phyloP scores from a whole-genome alignment of 2,329 filamentous ascomycete species.

The Geoglossum cookeanum region DNA sequence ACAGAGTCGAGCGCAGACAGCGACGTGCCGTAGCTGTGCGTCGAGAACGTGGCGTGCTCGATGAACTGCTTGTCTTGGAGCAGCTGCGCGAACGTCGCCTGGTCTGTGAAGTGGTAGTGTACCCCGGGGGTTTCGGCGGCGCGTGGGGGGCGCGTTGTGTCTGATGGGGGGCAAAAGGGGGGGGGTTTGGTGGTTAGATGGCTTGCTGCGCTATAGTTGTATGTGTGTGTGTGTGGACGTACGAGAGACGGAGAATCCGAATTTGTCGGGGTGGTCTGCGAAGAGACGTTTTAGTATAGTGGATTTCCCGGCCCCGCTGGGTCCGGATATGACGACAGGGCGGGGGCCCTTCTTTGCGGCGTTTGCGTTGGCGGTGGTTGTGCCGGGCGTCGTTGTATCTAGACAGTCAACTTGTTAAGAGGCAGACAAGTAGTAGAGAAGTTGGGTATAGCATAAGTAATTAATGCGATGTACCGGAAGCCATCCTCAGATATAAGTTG shows the following conservation, averaged over 20 bases:
- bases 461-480: no score
- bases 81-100: conserved; percentile 46
- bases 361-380: background rate
- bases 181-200: conserved; percentile 18
- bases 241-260: conserved; percentile 36
- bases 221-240: background rate
- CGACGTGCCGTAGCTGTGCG: conserved; percentile 74
- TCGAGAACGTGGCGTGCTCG: conserved; percentile 71
- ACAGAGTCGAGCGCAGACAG: conserved; percentile 62
- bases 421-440: no score
- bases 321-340: conserved; percentile 62
- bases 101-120: conserved; percentile 63
- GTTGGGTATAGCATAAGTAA: no score
- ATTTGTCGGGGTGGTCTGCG: conserved; percentile 43
- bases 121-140: conserved; percentile 54
- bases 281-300: conserved; percentile 60
- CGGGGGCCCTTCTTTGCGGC: conserved; percentile 16
- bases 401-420: no score
- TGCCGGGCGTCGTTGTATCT: no score
- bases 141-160: conserved; percentile 67
- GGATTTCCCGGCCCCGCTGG: conserved; percentile 64
- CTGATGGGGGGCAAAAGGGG: conserved; percentile 27
- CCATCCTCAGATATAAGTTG: no score
- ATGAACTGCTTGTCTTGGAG: conserved; percentile 57
- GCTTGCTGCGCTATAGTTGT: no score